Evolutionary conservation across 1,284 basidiomycete species (phyloP).

Genomic region (Ceraceosorus bombacis): DNA sequence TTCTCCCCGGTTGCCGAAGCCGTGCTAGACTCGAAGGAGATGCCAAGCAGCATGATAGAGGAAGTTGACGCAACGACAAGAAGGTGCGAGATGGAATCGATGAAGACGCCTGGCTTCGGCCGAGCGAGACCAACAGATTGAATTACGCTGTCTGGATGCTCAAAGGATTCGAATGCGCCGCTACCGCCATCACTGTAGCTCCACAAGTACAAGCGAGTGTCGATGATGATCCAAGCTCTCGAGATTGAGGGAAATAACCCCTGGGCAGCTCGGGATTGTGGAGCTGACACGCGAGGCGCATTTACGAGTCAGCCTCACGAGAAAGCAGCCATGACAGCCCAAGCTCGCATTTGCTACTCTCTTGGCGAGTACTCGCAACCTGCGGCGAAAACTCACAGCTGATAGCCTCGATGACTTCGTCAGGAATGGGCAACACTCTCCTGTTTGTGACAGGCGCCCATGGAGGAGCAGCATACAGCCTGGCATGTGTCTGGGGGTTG

Average conservation of each 20-base stretch:
- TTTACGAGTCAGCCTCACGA: too few species aligned
- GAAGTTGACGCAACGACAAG: slow-evolving; percentile 83
- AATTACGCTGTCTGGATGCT: slow-evolving; percentile 85
- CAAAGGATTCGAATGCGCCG: slow-evolving; percentile 76
- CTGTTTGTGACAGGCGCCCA: slow-evolving; percentile 11
- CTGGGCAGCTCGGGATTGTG: slow-evolving; percentile 16
- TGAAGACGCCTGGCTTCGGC: slow-evolving; percentile 62
- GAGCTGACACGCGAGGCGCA: background rate
- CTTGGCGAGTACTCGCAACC: background rate
- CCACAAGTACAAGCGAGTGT: slow-evolving; percentile 92
- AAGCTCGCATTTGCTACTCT: too few species aligned
- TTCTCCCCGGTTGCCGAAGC: slow-evolving; percentile 46
- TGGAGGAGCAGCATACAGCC: slow-evolving; percentile 9
- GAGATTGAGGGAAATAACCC: slow-evolving; percentile 89
- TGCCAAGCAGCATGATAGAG: slow-evolving; percentile 74
- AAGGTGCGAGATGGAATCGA: slow-evolving; percentile 81
- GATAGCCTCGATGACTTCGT: slow-evolving; percentile 19
- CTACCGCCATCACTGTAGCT: slow-evolving; percentile 83
- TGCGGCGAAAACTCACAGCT: background rate
- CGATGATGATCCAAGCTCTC: slow-evolving; percentile 89
- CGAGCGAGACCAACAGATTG: slow-evolving; percentile 54
- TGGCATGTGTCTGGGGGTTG: slow-evolving; percentile 12
- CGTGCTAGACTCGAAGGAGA: slow-evolving; percentile 54
- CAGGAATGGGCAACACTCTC: slow-evolving; percentile 11
- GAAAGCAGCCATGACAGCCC: too few species aligned